Evolutionary conservation across 2,329 filamentous ascomycete species (phyloP), one percentile per base, ranked within the genome.

Genomic region (Chrysosporium queenslandicum): DNA sequence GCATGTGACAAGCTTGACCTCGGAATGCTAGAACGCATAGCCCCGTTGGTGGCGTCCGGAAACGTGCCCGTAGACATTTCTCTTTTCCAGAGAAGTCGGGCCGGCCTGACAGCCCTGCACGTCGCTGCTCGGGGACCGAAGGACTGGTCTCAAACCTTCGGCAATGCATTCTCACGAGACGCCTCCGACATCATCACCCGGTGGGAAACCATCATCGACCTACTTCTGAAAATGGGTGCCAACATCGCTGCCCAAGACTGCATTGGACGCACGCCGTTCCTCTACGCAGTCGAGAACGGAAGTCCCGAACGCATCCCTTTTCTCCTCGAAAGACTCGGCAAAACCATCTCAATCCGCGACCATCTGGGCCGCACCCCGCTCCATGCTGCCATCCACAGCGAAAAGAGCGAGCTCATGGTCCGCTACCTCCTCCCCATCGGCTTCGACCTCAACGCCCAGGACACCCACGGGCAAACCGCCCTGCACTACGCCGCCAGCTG

Each of bases 251-350:
- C 64, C 46, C 60, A 60, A 36, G 68, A 71, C 53, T 64, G 70
- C 52, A 54, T 57, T 14, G 65, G 66, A 6, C 70, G 68, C 66
- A 66, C 61, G 25, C 68, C 69, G 11, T 57, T 68, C 20, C 62
- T 65, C 2, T 68, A 69, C 55, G 69, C 69, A 1, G 64, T 64
- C 39, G 66, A 68, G 43, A 55, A 67, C 55, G 68, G 66, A 12
- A 67, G 70, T 53, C 39, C 49, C 1, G 49, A 51, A 6, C 23
- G 40, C 29, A 43, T 51, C 16, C 49, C 39, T 4, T 51, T 51
- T 23, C n/a, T 51, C 1, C 49, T 51, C 8, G n/a, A 43, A n/a
- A 34, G 30, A 45, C 18, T 51, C 3, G 40, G 49, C 27, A 11
- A 36, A 3, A 51, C 49, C 11, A 27, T 45, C 4, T 36, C 49